Conservation (phyloP, 495 filamentous ascomycete genomes). For the Hypoxylon lenormandii region DNA sequence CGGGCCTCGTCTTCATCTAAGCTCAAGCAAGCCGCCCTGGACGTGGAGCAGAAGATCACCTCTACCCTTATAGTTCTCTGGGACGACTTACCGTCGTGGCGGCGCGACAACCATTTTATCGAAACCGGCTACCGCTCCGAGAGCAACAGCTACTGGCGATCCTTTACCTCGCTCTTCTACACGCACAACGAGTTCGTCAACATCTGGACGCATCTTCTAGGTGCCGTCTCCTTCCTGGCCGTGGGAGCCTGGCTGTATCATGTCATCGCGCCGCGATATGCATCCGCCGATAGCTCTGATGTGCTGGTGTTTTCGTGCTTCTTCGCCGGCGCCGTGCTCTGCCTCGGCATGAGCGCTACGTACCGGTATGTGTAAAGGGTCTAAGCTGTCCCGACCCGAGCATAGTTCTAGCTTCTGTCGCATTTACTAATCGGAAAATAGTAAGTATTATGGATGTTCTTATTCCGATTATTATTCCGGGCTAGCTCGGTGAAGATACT, state of each 20-base stretch:
- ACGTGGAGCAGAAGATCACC: constrained; percentile 49
- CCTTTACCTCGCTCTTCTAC: constrained; percentile 52
- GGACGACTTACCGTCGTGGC: constrained; percentile 61
- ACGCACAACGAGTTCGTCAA: constrained; percentile 92
- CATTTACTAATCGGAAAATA: constrained; percentile 28
- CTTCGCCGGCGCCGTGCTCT: constrained; percentile 78
- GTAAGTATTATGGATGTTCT: constrained; percentile 20
- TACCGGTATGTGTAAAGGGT: constrained; percentile 57
- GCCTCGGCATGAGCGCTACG: constrained; percentile 85
- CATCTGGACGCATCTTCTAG: constrained; percentile 87
- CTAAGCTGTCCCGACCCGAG: neutral
- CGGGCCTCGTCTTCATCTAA: constrained; percentile 28
- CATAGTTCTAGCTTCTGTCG: neutral
- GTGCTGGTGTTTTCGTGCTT: constrained; percentile 79
- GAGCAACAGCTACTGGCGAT: constrained; percentile 54
- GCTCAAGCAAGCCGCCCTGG: constrained; percentile 35
- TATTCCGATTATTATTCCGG: neutral
- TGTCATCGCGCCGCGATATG: constrained; percentile 73
- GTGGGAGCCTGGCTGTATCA: constrained; percentile 50
- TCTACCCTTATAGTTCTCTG: constrained; percentile 52
- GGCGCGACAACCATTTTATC: constrained; percentile 62
- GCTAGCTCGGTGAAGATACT: too few relatives aligned
- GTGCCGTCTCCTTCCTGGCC: constrained; percentile 64
- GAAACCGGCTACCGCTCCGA: constrained; percentile 56
- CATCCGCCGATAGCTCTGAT: constrained; percentile 72